Percentiles rank a stretch among this genome's conserved stretches.
Conservation (phyloP, 2,329 filamentous ascomycete genomes). For the Tetracladium maxilliforme region DNA sequence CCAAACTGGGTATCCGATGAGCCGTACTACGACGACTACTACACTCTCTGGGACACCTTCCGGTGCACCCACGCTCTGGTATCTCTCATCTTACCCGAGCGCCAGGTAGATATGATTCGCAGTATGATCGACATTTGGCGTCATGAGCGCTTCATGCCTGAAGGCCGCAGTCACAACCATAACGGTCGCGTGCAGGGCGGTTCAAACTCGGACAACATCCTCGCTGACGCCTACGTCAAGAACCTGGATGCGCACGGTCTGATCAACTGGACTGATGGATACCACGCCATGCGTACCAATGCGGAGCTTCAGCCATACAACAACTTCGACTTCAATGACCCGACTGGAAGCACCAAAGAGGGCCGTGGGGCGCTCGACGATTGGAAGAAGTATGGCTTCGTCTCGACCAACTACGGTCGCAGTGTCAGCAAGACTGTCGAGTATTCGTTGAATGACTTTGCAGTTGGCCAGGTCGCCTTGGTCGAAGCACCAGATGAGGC, state of each 20-base stretch:
- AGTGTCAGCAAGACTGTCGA: slow-evolving; percentile 39
- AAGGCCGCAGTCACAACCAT: slow-evolving; percentile 37
- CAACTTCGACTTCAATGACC: slow-evolving; percentile 30
- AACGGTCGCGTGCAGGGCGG: slow-evolving; percentile 44
- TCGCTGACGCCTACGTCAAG: slow-evolving; percentile 46
- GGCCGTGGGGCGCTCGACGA: slow-evolving; percentile 42
- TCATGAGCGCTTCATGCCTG: slow-evolving; percentile 35
- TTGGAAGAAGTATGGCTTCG: slow-evolving; percentile 41
- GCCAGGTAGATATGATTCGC: slow-evolving; percentile 37
- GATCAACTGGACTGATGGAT: slow-evolving; percentile 39
- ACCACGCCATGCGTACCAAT: slow-evolving; percentile 36
- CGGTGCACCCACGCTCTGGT: slow-evolving; percentile 36
- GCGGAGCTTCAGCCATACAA: slow-evolving; percentile 37
- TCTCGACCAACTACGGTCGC: slow-evolving; percentile 35
- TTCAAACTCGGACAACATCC: slow-evolving; percentile 43
- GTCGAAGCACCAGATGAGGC: slow-evolving; percentile 28
- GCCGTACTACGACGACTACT: slow-evolving; percentile 45
- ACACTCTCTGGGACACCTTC: slow-evolving; percentile 41
- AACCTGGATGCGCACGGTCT: slow-evolving; percentile 26
- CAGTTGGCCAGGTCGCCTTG: slow-evolving; percentile 34
- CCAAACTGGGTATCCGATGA: slow-evolving; percentile 36
- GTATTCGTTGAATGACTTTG: slow-evolving; percentile 44
- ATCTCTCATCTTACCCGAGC: slow-evolving; percentile 34
- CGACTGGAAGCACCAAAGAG: slow-evolving; percentile 36
- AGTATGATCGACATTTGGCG: slow-evolving; percentile 43